phyloP scores from a whole-genome alignment of 148 eudicot genomes.

The Fagopyrum tataricum region DNA sequence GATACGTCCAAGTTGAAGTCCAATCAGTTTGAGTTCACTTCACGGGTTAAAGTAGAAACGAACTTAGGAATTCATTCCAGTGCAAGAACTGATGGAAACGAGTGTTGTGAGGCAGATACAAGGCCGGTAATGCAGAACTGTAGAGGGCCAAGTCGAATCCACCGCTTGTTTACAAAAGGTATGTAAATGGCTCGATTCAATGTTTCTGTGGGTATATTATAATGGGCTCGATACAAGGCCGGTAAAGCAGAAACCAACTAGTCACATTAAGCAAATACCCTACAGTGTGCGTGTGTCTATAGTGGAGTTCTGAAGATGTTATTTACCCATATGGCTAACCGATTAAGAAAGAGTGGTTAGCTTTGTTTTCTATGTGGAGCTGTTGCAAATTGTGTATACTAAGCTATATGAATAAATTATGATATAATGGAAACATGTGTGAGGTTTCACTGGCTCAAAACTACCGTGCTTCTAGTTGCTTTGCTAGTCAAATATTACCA shows the following conservation, averaged over 20 bases:
- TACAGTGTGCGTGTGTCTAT: background rate
- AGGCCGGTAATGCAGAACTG: slow-evolving; percentile 18
- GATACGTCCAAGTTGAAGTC: slow-evolving; percentile 20
- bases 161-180: slow-evolving; percentile 9
- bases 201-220: background rate
- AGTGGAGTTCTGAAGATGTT: background rate
- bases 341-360: background rate
- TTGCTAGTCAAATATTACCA: background rate
- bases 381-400: background rate
- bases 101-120: slow-evolving; percentile 14
- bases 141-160: slow-evolving; percentile 4
- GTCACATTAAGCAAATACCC: too few relatives aligned
- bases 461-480: slow-evolving; percentile 8
- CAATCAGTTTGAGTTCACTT: slow-evolving; percentile 23
- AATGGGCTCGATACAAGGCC: too few relatives aligned
- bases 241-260: too few relatives aligned
- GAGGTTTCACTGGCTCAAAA: background rate
- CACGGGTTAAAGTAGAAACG: slow-evolving; percentile 18
- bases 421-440: background rate
- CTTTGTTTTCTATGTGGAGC: background rate
- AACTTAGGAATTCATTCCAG: slow-evolving; percentile 15
- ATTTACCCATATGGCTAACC: background rate
- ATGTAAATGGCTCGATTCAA: slow-evolving; percentile 5
- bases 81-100: slow-evolving; percentile 16
- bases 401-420: background rate